Base-by-base conservation (phyloP, 306 rosid genomes). In the Begonia fuchsioides region DNA sequence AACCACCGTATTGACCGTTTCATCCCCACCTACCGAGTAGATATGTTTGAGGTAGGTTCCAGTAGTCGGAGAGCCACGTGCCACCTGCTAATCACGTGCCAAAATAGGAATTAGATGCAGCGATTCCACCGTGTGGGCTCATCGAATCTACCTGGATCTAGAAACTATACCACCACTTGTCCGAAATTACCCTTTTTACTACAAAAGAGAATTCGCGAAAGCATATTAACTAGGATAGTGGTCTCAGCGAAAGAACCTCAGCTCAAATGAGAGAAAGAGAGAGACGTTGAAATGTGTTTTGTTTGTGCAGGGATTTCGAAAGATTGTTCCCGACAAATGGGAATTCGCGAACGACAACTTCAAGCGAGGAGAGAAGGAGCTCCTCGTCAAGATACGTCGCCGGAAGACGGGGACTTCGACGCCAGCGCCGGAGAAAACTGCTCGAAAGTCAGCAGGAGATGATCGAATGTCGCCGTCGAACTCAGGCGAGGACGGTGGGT, bases 281-380 rank as follows among this genome's bases (percentile, higher is more conserved):
- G 35, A 26, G 1, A 26, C 1, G 7, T 26, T 26, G 35, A 8
- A 26, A 4, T 26, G 8, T 26, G 35, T 26, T 26, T 26, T 35
- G 38, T 15, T 5, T 16, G 13, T 40, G 3, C 58, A 90, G 95
- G 95, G 95, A 3, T 92, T 92, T 38, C 66, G 93, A 13, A 92
- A 92, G 63, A 82, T 64, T 0, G 98, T 75, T 11, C 87, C 87
- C 13, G 98, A 92, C 70, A 82, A 85, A 69, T 92, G 98, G 98
- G 98, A 92, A 60, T 92, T 92, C 57, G 83, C 94, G 3, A 92
- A 82, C 69, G 93, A 92, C 19, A 18, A 92, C 44, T 92, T 92
- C 80, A 77, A 58, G 39, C 80, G 76, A 44, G 93, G 77, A 1
- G 61, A 79, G 19, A 77, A 67, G 46, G 78, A 79, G 41, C 87